Evolutionary conservation across 495 filamentous ascomycete species (phyloP).

Genomic region (Aeminium ludgeri): DNA sequence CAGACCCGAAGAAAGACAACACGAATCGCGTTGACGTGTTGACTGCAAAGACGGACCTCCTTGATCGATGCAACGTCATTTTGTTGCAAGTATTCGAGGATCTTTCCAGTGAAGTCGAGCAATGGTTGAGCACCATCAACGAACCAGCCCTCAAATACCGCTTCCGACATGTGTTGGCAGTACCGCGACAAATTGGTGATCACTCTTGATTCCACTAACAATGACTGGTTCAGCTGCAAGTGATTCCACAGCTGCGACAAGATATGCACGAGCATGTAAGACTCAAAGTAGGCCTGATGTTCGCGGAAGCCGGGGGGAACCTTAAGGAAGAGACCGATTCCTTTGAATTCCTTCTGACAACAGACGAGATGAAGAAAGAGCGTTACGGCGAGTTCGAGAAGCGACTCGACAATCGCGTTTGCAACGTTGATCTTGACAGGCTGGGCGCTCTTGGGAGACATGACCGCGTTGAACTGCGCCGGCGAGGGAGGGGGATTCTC

Average conservation of each 20-base stretch:
- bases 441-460: constrained; percentile 38
- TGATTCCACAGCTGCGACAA: constrained; percentile 52
- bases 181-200: constrained; percentile 75
- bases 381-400: constrained; percentile 56
- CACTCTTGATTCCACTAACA: constrained; percentile 65
- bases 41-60: constrained; percentile 71
- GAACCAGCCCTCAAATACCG: constrained; percentile 92
- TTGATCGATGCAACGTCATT: constrained; percentile 69
- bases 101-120: constrained; percentile 69
- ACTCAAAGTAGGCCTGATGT: constrained; percentile 86
- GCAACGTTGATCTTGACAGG: constrained; percentile 35
- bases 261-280: constrained; percentile 63
- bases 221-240: constrained; percentile 50
- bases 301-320: constrained; percentile 82
- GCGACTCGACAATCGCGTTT: constrained; percentile 53
- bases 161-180: constrained; percentile 62
- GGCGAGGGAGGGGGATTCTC: constrained; percentile 36
- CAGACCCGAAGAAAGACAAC: constrained; percentile 57
- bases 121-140: constrained; percentile 64
- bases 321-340: constrained; percentile 76
- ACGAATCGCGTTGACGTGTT: constrained; percentile 56
- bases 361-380: constrained; percentile 75
- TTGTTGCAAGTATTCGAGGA: constrained; percentile 76
- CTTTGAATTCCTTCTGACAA: constrained; percentile 71
- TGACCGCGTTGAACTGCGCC: constrained; percentile 43